Evolutionary conservation across 768 basidiomycete genomes (phyloP).

Genomic region (Galerina marginata): DNA sequence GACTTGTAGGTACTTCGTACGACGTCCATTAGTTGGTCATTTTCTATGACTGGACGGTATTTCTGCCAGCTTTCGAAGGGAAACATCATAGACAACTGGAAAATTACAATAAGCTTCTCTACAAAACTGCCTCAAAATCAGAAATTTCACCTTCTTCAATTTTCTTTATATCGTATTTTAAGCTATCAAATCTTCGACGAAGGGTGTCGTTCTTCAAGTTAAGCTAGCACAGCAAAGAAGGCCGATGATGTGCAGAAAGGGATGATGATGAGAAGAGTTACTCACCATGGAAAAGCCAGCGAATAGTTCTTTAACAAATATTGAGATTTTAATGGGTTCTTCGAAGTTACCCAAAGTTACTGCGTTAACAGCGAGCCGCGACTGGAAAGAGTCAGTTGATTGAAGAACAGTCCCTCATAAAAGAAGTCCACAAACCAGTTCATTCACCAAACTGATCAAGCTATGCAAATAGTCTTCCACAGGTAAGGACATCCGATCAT

Average conservation of each 20-base stretch:
- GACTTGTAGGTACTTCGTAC: too few relatives aligned
- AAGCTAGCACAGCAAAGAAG: slow-evolving; percentile 46
- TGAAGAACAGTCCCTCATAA: background rate
- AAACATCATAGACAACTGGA: slow-evolving; percentile 85
- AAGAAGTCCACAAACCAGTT: slow-evolving; percentile 58
- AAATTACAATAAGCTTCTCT: background rate
- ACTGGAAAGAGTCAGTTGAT: slow-evolving; percentile 46
- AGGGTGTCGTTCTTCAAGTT: slow-evolving; percentile 83
- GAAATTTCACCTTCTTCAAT: slow-evolving; percentile 77
- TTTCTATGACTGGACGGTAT: background rate
- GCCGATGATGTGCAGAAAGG: background rate
- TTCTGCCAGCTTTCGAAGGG: slow-evolving; percentile 65
- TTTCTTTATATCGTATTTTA: slow-evolving; percentile 89
- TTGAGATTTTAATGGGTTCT: slow-evolving; percentile 76
- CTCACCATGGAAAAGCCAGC: slow-evolving; percentile 84
- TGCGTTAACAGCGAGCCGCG: slow-evolving; percentile 77
- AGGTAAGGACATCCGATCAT: slow-evolving; percentile 63
- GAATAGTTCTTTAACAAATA: slow-evolving; percentile 82
- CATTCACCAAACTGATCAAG: slow-evolving; percentile 78
- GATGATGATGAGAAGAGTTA: background rate
- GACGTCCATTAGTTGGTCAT: too few relatives aligned
- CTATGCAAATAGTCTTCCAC: slow-evolving; percentile 86
- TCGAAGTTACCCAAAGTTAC: slow-evolving; percentile 86
- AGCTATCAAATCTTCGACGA: slow-evolving; percentile 76
- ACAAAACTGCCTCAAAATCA: background rate